phyloP scores from a whole-genome alignment of 2,329 filamentous ascomycete genomes.

The Alternaria ventricosa region DNA sequence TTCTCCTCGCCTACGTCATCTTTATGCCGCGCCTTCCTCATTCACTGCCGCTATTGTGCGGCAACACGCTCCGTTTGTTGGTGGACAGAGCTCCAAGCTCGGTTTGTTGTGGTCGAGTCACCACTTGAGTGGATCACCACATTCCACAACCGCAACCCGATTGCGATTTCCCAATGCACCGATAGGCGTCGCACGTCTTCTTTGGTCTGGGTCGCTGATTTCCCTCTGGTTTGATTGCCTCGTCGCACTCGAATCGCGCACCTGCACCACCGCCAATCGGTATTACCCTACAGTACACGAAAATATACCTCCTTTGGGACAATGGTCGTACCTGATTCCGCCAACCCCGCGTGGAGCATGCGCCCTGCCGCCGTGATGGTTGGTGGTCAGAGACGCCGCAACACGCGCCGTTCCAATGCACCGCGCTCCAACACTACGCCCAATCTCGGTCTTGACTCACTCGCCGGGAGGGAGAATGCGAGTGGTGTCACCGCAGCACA shows the following conservation, averaged over 20 bases:
- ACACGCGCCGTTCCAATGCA: conserved; percentile 21
- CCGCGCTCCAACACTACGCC: conserved; percentile 26
- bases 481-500: background rate
- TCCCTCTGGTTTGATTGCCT: background rate
- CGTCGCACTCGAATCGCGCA: background rate
- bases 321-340: conserved; percentile 3
- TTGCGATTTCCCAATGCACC: background rate
- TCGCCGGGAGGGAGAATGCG: conserved; percentile 5
- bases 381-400: conserved; percentile 26
- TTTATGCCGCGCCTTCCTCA: conserved; percentile 16
- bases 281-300: background rate
- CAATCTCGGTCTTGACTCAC: conserved; percentile 8
- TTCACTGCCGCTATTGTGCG: conserved; percentile 7
- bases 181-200: background rate
- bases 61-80: conserved; percentile 18
- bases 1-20: conserved; percentile 4
- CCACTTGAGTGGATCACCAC: background rate
- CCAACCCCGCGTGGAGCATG: conserved; percentile 1
- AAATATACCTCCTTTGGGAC: background rate
- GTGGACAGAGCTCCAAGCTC: conserved; percentile 3
- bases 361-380: conserved; percentile 17
- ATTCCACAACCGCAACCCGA: background rate
- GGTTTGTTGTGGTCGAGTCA: background rate
- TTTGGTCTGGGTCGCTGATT: background rate
- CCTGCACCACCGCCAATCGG: background rate